A percentile compares a stretch with the other conserved stretches of the same genome.
These are phyloP conservation scores for Leishmania guyanensis DNA, from an alignment of 208 protist species.

Conservation along the genomic window DNA sequence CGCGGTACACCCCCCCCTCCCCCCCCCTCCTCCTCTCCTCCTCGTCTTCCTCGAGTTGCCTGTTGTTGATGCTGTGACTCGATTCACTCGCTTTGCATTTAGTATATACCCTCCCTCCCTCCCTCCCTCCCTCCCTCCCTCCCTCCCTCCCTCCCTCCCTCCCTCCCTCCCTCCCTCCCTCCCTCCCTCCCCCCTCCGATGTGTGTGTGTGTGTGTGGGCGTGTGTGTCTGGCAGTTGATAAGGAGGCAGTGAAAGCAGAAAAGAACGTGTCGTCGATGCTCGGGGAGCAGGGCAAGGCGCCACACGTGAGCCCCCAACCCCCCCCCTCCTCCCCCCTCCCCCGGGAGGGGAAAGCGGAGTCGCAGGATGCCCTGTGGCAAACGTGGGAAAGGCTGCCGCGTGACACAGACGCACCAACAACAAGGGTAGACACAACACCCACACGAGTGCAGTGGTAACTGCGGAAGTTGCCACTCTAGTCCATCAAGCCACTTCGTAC, in stretches of 20 bases:
- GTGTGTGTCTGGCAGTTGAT: background rate
- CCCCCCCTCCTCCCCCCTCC: background rate
- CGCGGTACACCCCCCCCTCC: too few species aligned
- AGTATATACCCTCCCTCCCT: background rate
- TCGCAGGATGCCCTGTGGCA: background rate
- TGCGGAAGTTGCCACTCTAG: background rate
- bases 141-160: background rate
- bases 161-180: background rate
- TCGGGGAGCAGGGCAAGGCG: background rate
- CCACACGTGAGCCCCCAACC: background rate
- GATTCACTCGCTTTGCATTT: background rate
- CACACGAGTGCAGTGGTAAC: background rate
- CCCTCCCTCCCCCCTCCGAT: background rate
- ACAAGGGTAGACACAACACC: background rate
- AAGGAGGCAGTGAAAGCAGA: background rate
- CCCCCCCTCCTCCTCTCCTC: background rate
- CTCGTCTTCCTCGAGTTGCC: background rate
- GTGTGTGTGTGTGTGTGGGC: too few species aligned
- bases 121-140: background rate
- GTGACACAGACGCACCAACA: background rate
- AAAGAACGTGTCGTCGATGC: background rate
- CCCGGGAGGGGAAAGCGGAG: background rate
- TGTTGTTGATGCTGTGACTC: background rate
- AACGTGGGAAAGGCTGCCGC: background rate
- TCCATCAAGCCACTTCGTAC: conserved; percentile 64